Base-by-base conservation (phyloP, 2,329 filamentous ascomycete species). In the Lachnellula cervina region DNA sequence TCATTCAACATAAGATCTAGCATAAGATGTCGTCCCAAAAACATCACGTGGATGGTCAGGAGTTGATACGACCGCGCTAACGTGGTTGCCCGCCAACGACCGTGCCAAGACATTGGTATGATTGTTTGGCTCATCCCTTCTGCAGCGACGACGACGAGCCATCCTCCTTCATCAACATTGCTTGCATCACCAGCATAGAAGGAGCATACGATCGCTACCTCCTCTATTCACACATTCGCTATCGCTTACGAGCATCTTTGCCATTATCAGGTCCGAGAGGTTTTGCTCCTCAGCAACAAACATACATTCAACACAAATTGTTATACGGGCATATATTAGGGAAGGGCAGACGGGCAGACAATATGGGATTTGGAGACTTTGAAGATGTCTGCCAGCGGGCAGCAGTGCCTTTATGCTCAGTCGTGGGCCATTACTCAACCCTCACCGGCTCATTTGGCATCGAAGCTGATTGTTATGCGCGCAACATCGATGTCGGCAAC, bases 401-500 rank as follows among this genome's bases (percentile, higher is more conserved):
- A 60, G 83, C 91, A 60, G 79, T 99, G 63, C 94, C 94, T 57
- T 76, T 97, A 67, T 99, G 94, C 75, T 84, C 90, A 51, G 81
- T 91, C 54, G 83, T 99, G 64, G 94, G 94, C 17, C 82, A 87
- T 46, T 82, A 87, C 66, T 84, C 84, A 32, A 77, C 80, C 35
- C 83, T 90, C 62, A 81, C 83, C 21, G 82, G 79, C 63, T 80
- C 82, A 55, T 81, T 86, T 13, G 89, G 91, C 64, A 94, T 97
- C 62, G 87, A 96, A 71, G 85, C 94, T 55, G 83, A 86, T 69
- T 99, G 94, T 78, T 97, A 93, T 76, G 89, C 94, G 57, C 86
- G 94, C 57, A 95, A 94, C 68, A 93, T 99, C 72, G 92, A 97
- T 74, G 75, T 97, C 64, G 94, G 92, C 64, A 99, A 99, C 76